Base-by-base conservation (phyloP, 345 rosid species). In the Camelina laxa region DNA sequence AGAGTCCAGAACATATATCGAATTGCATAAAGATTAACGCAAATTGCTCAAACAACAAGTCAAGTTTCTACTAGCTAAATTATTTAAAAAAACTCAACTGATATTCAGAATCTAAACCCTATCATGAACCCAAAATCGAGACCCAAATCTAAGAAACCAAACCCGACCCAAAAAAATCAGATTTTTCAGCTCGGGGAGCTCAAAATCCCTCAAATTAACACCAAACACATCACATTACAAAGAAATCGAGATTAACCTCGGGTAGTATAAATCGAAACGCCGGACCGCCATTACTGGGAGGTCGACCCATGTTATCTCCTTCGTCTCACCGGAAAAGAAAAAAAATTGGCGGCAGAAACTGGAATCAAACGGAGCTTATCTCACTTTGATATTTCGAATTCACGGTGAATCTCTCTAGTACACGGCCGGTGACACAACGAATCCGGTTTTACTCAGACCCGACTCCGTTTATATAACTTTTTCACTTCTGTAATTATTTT, bases 261-360 rank as follows among this genome's bases (percentile, higher is more conserved):
- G 80, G 12, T 36, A 79, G 60, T 76, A 76, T 81, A 82, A 92
- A 96, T 78, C 99, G 98, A 57, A 96, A 96, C 75, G 99, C 92
- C 30, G 99, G 99, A 72, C 89, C 92, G 33, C 99, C 99, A 73
- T 88, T 89, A 70, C 94, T 87, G 48, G 98, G 98, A 75, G 97
- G 99, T 27, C 99, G 91, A 72, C 98, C 99, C 99, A 96, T 78
- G 58, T 14, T 67, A 30, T 56, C 68, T 77, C 19, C 69, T 51
- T 51, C 58, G 38, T 66, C 21, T 75, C 47, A 19, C 54, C 11
- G 45, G 13, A 7, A 45, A 36, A 42, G 2, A 17, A 44, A 7
- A 48, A 21, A 67, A 57, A 60, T 7, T 42, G 60, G 57, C 67
- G 51, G 35, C 70, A 36, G 80, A 69, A 17, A 62, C 33, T 21